These are phyloP conservation scores for Zoysia japonica DNA, from an alignment of 176 grass and related monocot genomes.

Conservation along the genomic window DNA sequence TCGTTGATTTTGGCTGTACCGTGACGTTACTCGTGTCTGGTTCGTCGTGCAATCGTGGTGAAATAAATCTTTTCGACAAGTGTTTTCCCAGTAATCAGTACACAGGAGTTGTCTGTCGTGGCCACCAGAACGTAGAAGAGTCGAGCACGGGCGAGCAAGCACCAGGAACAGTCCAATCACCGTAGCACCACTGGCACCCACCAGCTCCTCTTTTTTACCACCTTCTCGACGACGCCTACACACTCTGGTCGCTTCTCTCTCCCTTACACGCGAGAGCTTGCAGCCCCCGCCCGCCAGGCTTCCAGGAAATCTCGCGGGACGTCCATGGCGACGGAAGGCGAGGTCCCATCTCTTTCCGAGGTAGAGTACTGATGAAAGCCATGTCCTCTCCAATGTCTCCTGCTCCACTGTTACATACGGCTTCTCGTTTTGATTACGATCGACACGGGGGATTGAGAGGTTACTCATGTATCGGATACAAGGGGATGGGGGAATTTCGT, in stretches of 20 bases:
- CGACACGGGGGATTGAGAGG: neutral
- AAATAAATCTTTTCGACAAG: too few species aligned
- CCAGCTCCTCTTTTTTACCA: neutral
- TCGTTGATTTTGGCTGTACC: too few species aligned
- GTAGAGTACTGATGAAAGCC: neutral
- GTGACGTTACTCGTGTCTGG: too few species aligned
- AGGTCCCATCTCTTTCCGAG: slow-evolving; percentile 6
- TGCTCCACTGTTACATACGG: neutral
- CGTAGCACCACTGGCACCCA: neutral
- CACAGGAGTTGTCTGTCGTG: too few species aligned
- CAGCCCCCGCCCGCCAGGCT: neutral
- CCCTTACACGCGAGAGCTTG: neutral
- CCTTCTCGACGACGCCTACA: too few species aligned
- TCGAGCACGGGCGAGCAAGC: too few species aligned
- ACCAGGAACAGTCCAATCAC: too few species aligned
- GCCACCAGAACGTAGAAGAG: too few species aligned
- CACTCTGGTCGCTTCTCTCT: neutral
- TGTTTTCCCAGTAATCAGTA: too few species aligned
- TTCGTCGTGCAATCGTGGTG: too few species aligned
- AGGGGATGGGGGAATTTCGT: neutral
- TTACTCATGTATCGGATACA: neutral
- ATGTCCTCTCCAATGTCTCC: neutral
- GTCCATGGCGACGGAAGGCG: slow-evolving; percentile 29
- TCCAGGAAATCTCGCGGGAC: neutral
- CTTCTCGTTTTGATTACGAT: neutral